phyloP scores from a whole-genome alignment of 1,139 yeast species.

The Geotrichum reessii region DNA sequence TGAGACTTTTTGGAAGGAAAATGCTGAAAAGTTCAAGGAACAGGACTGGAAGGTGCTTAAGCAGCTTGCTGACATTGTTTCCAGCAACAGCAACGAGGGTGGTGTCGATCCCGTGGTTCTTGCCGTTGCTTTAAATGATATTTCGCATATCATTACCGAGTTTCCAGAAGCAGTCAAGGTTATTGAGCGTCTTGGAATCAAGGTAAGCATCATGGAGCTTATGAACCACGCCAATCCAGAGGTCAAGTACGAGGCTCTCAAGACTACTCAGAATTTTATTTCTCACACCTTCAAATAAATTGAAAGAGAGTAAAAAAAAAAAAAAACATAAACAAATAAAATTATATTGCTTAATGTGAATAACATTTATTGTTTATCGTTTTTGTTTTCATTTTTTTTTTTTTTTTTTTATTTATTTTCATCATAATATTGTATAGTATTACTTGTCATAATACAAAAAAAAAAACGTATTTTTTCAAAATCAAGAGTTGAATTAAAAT shows the following conservation, averaged over 20 bases:
- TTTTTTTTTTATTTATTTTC: neutral
- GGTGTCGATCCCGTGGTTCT: constrained; percentile 34
- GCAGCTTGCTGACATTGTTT: constrained; percentile 42
- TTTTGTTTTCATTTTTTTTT: neutral
- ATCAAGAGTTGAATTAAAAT: neutral
- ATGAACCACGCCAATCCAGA: constrained; percentile 80
- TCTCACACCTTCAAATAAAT: constrained; percentile 52
- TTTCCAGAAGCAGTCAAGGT: constrained; percentile 51
- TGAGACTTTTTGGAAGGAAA: constrained; percentile 84
- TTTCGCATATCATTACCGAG: constrained; percentile 63
- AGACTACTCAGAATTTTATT: constrained; percentile 86
- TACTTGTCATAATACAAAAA: neutral
- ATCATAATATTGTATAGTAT: neutral
- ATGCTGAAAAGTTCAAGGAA: constrained; percentile 68
- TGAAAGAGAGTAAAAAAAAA: neutral
- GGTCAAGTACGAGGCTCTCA: constrained; percentile 89
- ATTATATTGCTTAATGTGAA: neutral
- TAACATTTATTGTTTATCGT: neutral
- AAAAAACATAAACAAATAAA: neutral
- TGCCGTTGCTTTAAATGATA: constrained; percentile 66
- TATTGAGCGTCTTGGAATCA: constrained; percentile 50
- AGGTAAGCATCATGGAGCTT: constrained; percentile 76
- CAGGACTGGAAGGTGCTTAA: constrained; percentile 68
- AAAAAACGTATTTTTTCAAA: neutral
- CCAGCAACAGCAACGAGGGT: constrained; percentile 18